Base-by-base conservation (phyloP, 805 yeast species). In the Dipodascus geniculatus region DNA sequence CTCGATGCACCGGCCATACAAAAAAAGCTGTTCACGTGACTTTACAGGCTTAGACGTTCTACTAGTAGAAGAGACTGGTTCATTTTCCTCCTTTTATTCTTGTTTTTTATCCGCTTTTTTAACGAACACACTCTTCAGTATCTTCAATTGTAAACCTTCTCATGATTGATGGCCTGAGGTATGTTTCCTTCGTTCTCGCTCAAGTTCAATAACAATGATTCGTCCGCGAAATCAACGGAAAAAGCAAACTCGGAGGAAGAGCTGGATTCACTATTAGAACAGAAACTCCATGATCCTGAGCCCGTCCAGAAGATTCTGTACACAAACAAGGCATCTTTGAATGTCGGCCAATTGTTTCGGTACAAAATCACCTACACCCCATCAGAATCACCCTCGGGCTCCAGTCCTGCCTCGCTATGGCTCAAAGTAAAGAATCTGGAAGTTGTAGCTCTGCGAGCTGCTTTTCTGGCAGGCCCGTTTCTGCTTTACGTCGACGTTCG, bases 401-500 rank as follows among this genome's bases (percentile, higher is more conserved):
- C 55, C 3, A 28, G 11, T 28, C 11, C 33, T 6, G 6, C 33
- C 33, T 56, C 61, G 2, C 56, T 70, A 9, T 66, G 64, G 61
- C 53, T 70, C 9, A 76, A 79, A 53, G 77, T 90, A 42, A 80
- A 79, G 61, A 90, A 90, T 67, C 71, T 70, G 2, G 96, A 89
- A 65, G 78, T 80, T 58, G 70, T 86, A 2, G 76, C 93, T 0
- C 65, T 87, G 59, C 69, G 95, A 24, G 95, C 97, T 0, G 85
- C 96, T 1, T 87, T 83, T 61, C 68, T 93, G 48, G 83, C 90
- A 1, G 99, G 98, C 0, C 99, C 99, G 0, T 91, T 81, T 64
- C 74, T 87, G 1, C 68, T 93, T 3, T 93, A 93, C 62, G 86
- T 83, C 22, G 97, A 91, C 66, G 80, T 93, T 50, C 73, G 82